Percentiles rank a stretch among this genome's conserved stretches.
Evolutionary conservation across 148 eudicot species (phyloP).

Genomic region (Salicornia ramosissima): DNA sequence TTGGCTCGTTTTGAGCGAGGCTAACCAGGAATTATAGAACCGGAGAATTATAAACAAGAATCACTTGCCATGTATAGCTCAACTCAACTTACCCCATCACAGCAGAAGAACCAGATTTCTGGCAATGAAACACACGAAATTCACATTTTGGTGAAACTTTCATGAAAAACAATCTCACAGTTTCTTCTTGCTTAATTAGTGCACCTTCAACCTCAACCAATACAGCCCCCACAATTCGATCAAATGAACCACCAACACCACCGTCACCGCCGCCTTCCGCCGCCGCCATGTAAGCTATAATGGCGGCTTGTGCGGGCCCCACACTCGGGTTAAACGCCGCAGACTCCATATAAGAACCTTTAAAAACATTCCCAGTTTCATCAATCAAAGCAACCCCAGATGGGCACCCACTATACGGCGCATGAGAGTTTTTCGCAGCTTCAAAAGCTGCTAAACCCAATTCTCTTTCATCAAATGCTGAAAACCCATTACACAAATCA

Average conservation of each 20-base stretch:
- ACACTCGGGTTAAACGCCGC: conserved; percentile 89
- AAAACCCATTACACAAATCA: conserved; percentile 28
- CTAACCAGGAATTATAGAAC: no score
- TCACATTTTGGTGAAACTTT: conserved; percentile 55
- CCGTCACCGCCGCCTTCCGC: conserved; percentile 43
- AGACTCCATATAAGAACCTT: conserved; percentile 79
- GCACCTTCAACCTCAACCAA: conserved; percentile 72
- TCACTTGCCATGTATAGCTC: no score
- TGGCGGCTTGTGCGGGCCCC: conserved; percentile 80
- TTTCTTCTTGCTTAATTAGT: conserved; percentile 62
- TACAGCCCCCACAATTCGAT: conserved; percentile 50
- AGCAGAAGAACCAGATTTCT: conserved; percentile 9
- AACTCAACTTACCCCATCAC: background rate
- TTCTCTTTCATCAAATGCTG: conserved; percentile 12
- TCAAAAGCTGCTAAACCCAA: conserved; percentile 51
- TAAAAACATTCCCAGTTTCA: conserved; percentile 45
- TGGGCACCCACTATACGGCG: conserved; percentile 61
- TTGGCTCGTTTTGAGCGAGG: no score
- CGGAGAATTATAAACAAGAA: background rate
- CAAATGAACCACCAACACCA: conserved; percentile 44
- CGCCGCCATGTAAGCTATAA: conserved; percentile 53
- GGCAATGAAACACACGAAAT: conserved; percentile 53
- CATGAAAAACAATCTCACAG: conserved; percentile 54
- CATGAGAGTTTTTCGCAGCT: conserved; percentile 59
- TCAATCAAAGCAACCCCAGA: conserved; percentile 70